Conservation (phyloP, 2,329 filamentous ascomycete species). For the Alternaria angustiovoidea region DNA sequence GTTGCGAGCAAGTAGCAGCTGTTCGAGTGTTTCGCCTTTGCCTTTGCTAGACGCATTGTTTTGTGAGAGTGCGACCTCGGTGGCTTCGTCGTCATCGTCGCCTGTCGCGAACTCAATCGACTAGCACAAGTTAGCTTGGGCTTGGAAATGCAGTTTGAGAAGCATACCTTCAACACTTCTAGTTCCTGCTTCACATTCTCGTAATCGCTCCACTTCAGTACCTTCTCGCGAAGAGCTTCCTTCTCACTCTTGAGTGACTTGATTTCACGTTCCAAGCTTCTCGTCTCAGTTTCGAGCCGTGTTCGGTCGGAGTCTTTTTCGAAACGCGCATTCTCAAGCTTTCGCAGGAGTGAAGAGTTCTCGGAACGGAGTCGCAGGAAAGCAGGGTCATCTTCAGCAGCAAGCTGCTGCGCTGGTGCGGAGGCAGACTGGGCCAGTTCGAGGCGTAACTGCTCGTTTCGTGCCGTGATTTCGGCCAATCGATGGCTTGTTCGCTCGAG, state of each 20-base stretch:
- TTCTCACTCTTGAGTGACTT: constrained; percentile 79
- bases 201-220: constrained; percentile 92
- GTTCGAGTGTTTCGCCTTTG: constrained; percentile 85
- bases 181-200: constrained; percentile 96
- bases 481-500: constrained; percentile 87
- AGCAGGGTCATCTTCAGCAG: constrained; percentile 85
- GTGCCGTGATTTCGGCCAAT: constrained; percentile 87
- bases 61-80: constrained; percentile 42
- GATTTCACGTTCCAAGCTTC: constrained; percentile 81
- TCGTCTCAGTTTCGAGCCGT: constrained; percentile 76
- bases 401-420: constrained; percentile 65
- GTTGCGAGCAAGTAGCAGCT: constrained; percentile 88
- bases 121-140: constrained; percentile 45
- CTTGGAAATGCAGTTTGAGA: no score
- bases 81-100: constrained; percentile 67
- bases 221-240: constrained; percentile 78
- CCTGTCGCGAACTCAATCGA: constrained; percentile 96
- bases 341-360: constrained; percentile 89
- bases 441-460: constrained; percentile 90
- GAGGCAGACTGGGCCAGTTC: constrained; percentile 91
- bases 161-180: constrained; percentile 80
- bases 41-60: constrained; percentile 64
- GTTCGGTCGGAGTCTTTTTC: constrained; percentile 85
- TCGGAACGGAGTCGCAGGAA: constrained; percentile 90
- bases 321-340: constrained; percentile 81